phyloP scores from a whole-genome alignment of 2,329 filamentous ascomycete species.

The Colletotrichum tofieldiae region DNA sequence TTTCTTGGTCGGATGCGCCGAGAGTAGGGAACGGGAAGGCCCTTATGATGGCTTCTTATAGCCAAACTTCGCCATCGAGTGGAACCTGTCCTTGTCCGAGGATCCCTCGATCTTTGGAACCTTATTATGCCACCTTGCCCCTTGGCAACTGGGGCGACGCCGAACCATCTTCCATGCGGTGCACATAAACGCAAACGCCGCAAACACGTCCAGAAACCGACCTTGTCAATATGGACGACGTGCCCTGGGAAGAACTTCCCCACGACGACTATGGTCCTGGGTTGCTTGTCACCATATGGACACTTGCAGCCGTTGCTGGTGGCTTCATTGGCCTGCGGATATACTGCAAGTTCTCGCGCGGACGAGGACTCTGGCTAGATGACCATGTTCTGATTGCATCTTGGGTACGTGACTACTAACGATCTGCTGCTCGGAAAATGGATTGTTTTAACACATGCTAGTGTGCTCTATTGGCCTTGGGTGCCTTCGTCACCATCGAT shows the following conservation, averaged over 20 bases:
- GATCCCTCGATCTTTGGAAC: slow-evolving; percentile 32
- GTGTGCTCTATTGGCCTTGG: slow-evolving; percentile 33
- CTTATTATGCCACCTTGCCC: slow-evolving; percentile 14
- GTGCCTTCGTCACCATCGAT: slow-evolving; percentile 35
- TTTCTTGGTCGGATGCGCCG: slow-evolving; percentile 5
- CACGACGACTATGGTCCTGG: slow-evolving; percentile 40
- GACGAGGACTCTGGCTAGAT: slow-evolving; percentile 43
- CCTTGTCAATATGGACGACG: slow-evolving; percentile 18
- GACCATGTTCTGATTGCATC: slow-evolving; percentile 44
- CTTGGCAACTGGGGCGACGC: slow-evolving; percentile 7
- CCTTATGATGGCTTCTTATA: slow-evolving; percentile 27
- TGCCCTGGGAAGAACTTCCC: slow-evolving; percentile 36
- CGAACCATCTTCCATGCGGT: neutral
- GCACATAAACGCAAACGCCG: neutral
- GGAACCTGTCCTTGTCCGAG: slow-evolving; percentile 5
- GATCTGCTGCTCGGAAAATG: no score
- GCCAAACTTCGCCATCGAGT: slow-evolving; percentile 24
- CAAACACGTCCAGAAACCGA: neutral
- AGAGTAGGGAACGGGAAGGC: neutral
- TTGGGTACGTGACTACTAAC: slow-evolving; percentile 39
- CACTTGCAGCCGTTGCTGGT: slow-evolving; percentile 24
- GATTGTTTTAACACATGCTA: neutral
- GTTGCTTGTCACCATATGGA: slow-evolving; percentile 37
- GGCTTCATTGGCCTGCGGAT: slow-evolving; percentile 44
- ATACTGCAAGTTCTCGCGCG: slow-evolving; percentile 44